Percentiles rank a stretch among this genome's conserved stretches.
These are phyloP conservation scores for Sugiyamaella boreocaroliniensis DNA, from an alignment of 805 yeast species.

Conservation along the genomic window DNA sequence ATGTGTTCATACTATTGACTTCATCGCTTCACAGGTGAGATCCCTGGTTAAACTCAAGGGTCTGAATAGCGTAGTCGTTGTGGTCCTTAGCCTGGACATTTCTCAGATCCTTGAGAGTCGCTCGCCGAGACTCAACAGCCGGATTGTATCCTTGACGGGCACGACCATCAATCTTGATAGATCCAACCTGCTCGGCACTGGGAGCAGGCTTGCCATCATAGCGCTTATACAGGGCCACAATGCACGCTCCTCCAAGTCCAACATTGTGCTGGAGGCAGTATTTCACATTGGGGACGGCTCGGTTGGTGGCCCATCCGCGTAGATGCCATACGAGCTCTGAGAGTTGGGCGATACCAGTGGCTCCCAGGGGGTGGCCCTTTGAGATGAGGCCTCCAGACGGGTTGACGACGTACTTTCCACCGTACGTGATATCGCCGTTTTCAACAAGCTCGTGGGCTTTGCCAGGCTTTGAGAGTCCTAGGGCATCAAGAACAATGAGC, in stretches of 20 bases:
- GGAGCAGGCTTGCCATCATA: slow-evolving; percentile 18
- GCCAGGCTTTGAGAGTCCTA: slow-evolving; percentile 22
- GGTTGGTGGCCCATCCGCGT: slow-evolving; percentile 25
- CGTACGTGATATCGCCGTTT: slow-evolving; percentile 22
- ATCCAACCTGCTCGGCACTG: slow-evolving; percentile 1
- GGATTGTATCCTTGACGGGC: slow-evolving; percentile 22
- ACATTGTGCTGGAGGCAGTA: slow-evolving; percentile 23
- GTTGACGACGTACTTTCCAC: slow-evolving; percentile 23
- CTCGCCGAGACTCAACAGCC: slow-evolving; percentile 18
- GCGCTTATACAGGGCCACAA: slow-evolving; percentile 20
- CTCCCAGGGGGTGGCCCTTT: slow-evolving; percentile 26
- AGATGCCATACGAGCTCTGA: slow-evolving; percentile 24
- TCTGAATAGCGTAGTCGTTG: slow-evolving; percentile 1
- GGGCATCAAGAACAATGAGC: slow-evolving; percentile 21
- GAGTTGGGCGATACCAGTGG: slow-evolving; percentile 24
- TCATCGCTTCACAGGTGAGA: not conserved
- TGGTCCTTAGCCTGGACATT: slow-evolving; percentile 3
- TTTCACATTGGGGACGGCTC: slow-evolving; percentile 18
- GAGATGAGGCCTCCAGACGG: slow-evolving; percentile 25
- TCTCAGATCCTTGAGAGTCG: slow-evolving; percentile 2
- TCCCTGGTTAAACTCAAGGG: not conserved
- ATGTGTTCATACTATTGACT: not conserved
- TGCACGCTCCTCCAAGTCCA: slow-evolving; percentile 25
- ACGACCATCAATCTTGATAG: slow-evolving; percentile 18
- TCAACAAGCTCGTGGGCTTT: slow-evolving; percentile 21